Conservation (phyloP, 2,329 filamentous ascomycete species). For the Tricladium varicosporioides region DNA sequence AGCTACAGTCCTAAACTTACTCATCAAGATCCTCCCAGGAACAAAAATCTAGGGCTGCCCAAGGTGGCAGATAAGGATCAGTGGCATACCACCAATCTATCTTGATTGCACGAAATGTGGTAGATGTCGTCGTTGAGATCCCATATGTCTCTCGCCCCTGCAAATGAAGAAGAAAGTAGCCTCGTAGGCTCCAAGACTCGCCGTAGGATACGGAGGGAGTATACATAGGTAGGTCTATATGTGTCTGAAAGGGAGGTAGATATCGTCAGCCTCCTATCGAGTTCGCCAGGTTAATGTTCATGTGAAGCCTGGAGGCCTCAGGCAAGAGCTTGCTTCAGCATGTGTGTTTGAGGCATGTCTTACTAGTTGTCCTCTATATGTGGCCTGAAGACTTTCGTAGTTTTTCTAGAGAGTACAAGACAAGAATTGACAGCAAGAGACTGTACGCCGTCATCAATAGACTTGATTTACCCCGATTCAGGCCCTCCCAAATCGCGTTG, state of each 20-base stretch:
- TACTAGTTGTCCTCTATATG: too few species aligned
- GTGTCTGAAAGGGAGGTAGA: slow-evolving; percentile 11
- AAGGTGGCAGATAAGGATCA: slow-evolving; percentile 29
- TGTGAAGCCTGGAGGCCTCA: too few species aligned
- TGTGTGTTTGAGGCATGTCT: too few species aligned
- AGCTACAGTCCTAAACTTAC: slow-evolving; percentile 29
- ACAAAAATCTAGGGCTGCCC: slow-evolving; percentile 27
- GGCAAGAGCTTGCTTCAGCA: too few species aligned
- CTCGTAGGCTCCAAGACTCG: slow-evolving; percentile 16
- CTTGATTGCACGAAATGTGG: slow-evolving; percentile 23
- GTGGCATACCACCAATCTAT: slow-evolving; percentile 31
- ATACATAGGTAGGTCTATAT: slow-evolving; percentile 6
- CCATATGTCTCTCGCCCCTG: slow-evolving; percentile 16
- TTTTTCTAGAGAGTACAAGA: too few species aligned
- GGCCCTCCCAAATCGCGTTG: too few species aligned
- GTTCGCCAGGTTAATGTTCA: too few species aligned
- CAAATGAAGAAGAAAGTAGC: slow-evolving; percentile 23
- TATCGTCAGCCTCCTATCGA: slow-evolving; percentile 22
- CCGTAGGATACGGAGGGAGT: slow-evolving; percentile 17
- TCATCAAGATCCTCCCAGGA: slow-evolving; percentile 30
- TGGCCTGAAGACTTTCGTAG: too few species aligned
- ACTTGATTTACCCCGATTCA: too few species aligned
- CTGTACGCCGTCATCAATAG: too few species aligned
- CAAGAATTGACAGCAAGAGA: too few species aligned
- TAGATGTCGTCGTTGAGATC: slow-evolving; percentile 15